phyloP scores from a whole-genome alignment of 768 basidiomycete genomes.

The Lentinula guzmanii region DNA sequence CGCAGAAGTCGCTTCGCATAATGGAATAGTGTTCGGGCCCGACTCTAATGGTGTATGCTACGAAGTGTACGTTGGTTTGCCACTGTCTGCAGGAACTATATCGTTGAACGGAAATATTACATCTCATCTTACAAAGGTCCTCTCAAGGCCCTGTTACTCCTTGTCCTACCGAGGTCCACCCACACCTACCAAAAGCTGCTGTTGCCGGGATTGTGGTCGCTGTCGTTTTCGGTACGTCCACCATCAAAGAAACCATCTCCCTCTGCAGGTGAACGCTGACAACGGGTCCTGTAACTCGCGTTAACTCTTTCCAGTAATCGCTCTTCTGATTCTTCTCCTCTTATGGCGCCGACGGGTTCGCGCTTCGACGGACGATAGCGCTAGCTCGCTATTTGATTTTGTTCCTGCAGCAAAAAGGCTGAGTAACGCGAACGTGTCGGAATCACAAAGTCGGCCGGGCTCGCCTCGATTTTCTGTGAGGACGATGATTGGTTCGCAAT shows the following conservation, averaged over 20 bases:
- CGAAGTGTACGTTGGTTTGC: background rate
- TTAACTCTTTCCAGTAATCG: background rate
- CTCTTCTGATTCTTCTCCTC: background rate
- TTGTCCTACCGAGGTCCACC: background rate
- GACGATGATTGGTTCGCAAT: background rate
- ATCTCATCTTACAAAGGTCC: background rate
- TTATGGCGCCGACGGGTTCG: constrained; percentile 3
- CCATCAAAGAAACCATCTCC: background rate
- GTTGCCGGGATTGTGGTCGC: background rate
- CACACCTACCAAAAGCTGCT: background rate
- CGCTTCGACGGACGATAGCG: background rate
- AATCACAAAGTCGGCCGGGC: background rate
- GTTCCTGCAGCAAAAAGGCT: background rate
- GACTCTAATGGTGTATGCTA: constrained; percentile 1
- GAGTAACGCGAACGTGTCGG: background rate
- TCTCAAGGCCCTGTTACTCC: background rate
- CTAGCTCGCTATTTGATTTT: constrained; percentile 5
- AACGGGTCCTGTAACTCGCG: background rate
- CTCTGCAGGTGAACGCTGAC: too few relatives aligned
- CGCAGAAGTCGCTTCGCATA: background rate
- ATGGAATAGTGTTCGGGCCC: background rate
- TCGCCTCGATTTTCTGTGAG: background rate
- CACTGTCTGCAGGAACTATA: background rate
- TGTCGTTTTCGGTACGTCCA: background rate
- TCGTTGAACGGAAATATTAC: background rate